phyloP scores from a whole-genome alignment of 352 stramenopile species.

The Phytophthora quininea region DNA sequence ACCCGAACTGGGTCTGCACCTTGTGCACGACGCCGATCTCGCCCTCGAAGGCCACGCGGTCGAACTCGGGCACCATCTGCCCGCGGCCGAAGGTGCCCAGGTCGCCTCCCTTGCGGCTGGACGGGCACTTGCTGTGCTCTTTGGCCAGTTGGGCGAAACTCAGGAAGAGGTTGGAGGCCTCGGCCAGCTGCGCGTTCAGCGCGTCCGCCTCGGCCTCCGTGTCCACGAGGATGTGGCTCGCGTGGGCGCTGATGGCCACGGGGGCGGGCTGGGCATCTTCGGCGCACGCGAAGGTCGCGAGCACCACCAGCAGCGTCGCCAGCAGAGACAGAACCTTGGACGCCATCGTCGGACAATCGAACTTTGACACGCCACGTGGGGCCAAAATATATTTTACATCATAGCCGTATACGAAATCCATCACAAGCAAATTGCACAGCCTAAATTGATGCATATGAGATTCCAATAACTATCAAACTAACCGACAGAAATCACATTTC shows the following conservation, averaged over 20 bases:
- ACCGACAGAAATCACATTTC: no score
- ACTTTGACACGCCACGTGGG: no score
- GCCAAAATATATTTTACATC: no score
- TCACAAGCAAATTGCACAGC: no score
- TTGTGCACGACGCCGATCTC: constrained; percentile 79
- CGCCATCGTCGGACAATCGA: constrained; percentile 7
- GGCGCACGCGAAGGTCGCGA: constrained; percentile 9
- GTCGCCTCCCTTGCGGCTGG: constrained; percentile 65
- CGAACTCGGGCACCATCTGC: constrained; percentile 82
- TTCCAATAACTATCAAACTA: no score
- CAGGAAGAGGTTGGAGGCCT: constrained; percentile 55
- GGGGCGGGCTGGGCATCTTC: constrained; percentile 6
- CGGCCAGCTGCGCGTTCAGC: constrained; percentile 56
- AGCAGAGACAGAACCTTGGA: constrained; percentile 31
- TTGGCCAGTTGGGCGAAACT: constrained; percentile 75
- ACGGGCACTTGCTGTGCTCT: constrained; percentile 76
- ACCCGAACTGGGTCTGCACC: constrained; percentile 84
- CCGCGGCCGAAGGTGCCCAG: constrained; percentile 73
- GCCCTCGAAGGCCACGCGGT: constrained; percentile 74
- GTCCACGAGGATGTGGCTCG: constrained; percentile 85
- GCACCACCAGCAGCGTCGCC: constrained; percentile 31
- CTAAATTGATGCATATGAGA: no score
- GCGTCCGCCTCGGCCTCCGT: constrained; percentile 68
- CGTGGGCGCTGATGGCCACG: constrained; percentile 52
- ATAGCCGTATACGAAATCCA: no score